Evolutionary conservation across 352 stramenopile genomes (phyloP).

Genomic region (Globisporangium nunn): DNA sequence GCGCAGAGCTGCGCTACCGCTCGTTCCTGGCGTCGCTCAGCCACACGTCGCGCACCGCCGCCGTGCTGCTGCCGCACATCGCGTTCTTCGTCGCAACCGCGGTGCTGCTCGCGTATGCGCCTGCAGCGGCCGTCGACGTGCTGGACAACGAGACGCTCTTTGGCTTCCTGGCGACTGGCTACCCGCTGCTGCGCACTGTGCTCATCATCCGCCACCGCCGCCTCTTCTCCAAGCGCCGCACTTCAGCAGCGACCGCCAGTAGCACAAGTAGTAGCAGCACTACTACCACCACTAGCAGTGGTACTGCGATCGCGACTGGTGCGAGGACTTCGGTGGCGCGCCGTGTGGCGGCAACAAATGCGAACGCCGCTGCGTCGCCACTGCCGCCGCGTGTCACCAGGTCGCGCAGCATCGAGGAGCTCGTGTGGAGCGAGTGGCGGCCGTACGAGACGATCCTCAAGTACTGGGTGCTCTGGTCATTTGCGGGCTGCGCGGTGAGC

Average conservation of each 20-base stretch:
- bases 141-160: slow-evolving; percentile 52
- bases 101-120: slow-evolving; percentile 35
- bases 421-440: slow-evolving; percentile 46
- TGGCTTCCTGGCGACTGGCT: slow-evolving; percentile 48
- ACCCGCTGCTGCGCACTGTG: slow-evolving; percentile 64
- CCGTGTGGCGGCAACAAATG: not conserved
- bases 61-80: slow-evolving; percentile 58
- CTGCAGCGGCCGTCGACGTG: slow-evolving; percentile 35
- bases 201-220: slow-evolving; percentile 48
- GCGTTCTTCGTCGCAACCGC: slow-evolving; percentile 60
- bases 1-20: slow-evolving; percentile 55
- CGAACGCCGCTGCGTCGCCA: not conserved
- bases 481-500: slow-evolving; percentile 33
- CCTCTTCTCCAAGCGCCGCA: slow-evolving; percentile 27
- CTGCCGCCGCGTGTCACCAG: slow-evolving; percentile 1
- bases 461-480: slow-evolving; percentile 81
- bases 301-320: not conserved
- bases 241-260: not conserved
- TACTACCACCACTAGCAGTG: too few species aligned
- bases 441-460: slow-evolving; percentile 73
- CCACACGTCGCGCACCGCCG: slow-evolving; percentile 52
- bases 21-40: slow-evolving; percentile 63
- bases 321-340: not conserved
- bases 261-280: not conserved
- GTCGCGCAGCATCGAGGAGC: slow-evolving; percentile 9